Base-by-base conservation (phyloP, 352 stramenopile genomes). In the Globisporangium paroecandrum region DNA sequence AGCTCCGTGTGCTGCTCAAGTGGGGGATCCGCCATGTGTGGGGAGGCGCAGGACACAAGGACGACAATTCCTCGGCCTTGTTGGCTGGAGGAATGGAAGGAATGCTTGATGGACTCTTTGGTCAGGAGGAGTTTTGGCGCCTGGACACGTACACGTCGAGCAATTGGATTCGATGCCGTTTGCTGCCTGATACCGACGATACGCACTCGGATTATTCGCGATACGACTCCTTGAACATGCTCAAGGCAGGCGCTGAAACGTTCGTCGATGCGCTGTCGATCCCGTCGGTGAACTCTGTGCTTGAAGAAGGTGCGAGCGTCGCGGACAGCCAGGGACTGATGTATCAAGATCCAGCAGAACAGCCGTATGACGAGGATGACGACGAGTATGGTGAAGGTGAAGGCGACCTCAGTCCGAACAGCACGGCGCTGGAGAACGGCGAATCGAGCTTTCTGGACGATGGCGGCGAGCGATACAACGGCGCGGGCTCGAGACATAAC, bases 81-180 rank as follows among this genome's bases (percentile, higher is more conserved):
- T 1, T 61, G 20, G 38, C 29, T 9, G 55, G 29, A 46, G 73
- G 46, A 63, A 65, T 22, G 20, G 71, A 79, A 38, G 71, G 71
- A 38, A 70, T 60, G 3, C 74, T 83, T 46, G 71, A 78, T 55
- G 77, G 66, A 1, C 54, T 82, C 13, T 78, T 76, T 68, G 73
- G 71, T 22, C 79, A 89, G 36, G 91, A 91, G 43, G 83, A 90
- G 58, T 93, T 89, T 32, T 95, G 85, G 87, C 77, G 85, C 55
- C 65, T 95, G 18, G 87, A 95, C 66, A 85, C 78, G 24, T 95
- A 93, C 62, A 95, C 87, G n/a, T 95, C 87, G 6, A 93, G 85
- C 67, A 95, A 95, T 54, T 95, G 85, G 85, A 91, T 93, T 34
- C 87, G 87, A 13, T 91, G 83, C 66, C 85, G 87, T n/a, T 62